Base-by-base conservation (phyloP, 805 yeast species). In the Lachancea lanzarotensis region DNA sequence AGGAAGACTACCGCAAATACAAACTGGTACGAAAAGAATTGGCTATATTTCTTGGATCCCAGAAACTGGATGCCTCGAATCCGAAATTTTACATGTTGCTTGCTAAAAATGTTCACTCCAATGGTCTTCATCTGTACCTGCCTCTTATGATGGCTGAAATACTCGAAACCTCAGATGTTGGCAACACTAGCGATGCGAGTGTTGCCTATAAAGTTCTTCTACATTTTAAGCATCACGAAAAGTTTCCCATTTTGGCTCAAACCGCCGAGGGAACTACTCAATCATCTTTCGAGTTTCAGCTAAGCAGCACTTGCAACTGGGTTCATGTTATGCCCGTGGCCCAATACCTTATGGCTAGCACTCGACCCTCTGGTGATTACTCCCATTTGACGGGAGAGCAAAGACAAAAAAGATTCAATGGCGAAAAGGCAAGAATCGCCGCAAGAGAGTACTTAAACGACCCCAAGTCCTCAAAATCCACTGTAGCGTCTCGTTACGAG, bases 341-440 rank as follows among this genome's bases (percentile, higher is more conserved):
- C n/a, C 42, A 31, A 13, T 43, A 43, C 18, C n/a, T 43, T 3
- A 31, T 30, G 31, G 46, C 46, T 12, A 32, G 20, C 18, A 18
- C 33, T 17, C n/a, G 46, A n/a, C 46, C 46, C 22, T 27, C 30
- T 8, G 46, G 46, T 22, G 46, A 43, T 33, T 43, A 43, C 34
- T 43, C 46, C 11, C 46, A 43, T 25, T 42, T 43, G 11, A 43
- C 46, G 12, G 27, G 33, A 12, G 17, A 15, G 18, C 46, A 43
- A 27, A 26, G 32, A 22, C 40, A 43, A 20, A 43, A 43, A 18
- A 31, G 36, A 32, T 43, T 43, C 38, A 43, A 43, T 19, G 46
- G 46, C n/a, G 46, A 43, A 33, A 43, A 43, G 35, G 46, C 46
- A 6, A 20, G 18, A 25, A 37, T 43, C 17, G 46, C 46, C 5